Conservation (phyloP, 768 basidiomycete genomes). For the Fibroporia radiculosa region DNA sequence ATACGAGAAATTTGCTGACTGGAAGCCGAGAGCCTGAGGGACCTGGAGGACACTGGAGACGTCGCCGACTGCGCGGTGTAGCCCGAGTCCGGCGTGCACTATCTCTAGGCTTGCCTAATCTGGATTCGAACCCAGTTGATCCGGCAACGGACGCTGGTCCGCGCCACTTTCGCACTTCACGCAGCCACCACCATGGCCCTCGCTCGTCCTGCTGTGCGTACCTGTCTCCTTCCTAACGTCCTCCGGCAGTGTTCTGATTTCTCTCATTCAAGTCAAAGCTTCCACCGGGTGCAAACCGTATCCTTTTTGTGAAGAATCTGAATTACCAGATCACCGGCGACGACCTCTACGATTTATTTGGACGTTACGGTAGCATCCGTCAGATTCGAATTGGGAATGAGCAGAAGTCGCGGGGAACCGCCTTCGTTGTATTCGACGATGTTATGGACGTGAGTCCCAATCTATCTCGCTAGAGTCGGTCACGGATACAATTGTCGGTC, state of each 20-base stretch:
- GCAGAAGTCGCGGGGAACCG: slow-evolving; percentile 89
- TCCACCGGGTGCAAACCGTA: slow-evolving; percentile 87
- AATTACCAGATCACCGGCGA: slow-evolving; percentile 91
- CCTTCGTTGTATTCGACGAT: slow-evolving; percentile 94
- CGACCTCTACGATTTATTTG: slow-evolving; percentile 95
- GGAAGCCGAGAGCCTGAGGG: no score
- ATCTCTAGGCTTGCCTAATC: slow-evolving; percentile 1
- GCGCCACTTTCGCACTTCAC: not conserved
- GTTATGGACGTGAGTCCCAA: slow-evolving; percentile 77
- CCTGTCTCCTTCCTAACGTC: slow-evolving; percentile 1
- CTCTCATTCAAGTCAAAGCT: slow-evolving; percentile 55
- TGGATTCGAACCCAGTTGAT: slow-evolving; percentile 2
- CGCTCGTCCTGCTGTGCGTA: slow-evolving; percentile 59
- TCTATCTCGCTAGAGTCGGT: not conserved
- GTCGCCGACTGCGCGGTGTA: no score
- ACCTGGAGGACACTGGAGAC: no score
- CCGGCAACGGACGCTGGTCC: slow-evolving; percentile 3
- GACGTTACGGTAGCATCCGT: slow-evolving; percentile 92
- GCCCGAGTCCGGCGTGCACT: no score
- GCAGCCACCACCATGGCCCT: slow-evolving; percentile 48
- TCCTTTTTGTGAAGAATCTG: slow-evolving; percentile 89
- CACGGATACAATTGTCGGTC: not conserved
- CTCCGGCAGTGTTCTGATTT: not conserved
- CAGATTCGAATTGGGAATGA: slow-evolving; percentile 93
- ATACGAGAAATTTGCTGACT: no score